Percentiles rank a stretch among this genome's conserved stretches.
Evolutionary conservation across 1,284 basidiomycete species (phyloP).

Genomic region (Thelephora terrestris): DNA sequence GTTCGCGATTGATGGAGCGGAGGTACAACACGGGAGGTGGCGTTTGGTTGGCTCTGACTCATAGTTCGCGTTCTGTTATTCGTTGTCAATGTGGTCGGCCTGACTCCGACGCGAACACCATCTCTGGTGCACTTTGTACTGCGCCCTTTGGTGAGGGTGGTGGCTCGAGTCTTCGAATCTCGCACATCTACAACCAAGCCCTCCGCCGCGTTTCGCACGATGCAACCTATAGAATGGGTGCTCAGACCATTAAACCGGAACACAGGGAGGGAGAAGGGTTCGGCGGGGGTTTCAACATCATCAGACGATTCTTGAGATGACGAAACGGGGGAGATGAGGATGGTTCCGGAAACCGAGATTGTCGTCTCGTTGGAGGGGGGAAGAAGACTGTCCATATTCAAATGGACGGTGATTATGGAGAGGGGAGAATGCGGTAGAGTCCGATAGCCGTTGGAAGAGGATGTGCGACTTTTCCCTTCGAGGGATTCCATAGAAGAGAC

Average conservation of each 20-base stretch:
- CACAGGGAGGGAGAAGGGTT: conserved; percentile 49
- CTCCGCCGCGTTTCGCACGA: conserved; percentile 48
- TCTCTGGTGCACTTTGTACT: conserved; percentile 46
- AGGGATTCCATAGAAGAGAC: conserved; percentile 50
- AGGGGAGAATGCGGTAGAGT: conserved; percentile 30
- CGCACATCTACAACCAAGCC: conserved; percentile 44
- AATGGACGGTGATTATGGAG: conserved; percentile 55
- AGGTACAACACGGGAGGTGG: conserved; percentile 12
- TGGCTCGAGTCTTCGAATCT: conserved; percentile 49
- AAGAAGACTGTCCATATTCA: conserved; percentile 71
- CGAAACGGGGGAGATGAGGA: conserved; percentile 44
- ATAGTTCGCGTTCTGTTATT: not conserved
- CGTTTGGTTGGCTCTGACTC: conserved; percentile 1
- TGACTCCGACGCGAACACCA: conserved; percentile 47
- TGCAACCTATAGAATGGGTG: conserved; percentile 41
- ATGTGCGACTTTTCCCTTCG: conserved; percentile 19
- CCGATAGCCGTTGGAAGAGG: conserved; percentile 18
- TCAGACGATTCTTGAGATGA: conserved; percentile 14
- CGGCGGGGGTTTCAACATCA: conserved; percentile 28
- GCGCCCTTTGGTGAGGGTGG: conserved; percentile 47
- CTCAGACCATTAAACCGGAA: conserved; percentile 60
- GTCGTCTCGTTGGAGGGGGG: conserved; percentile 50
- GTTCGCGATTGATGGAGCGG: conserved; percentile 26
- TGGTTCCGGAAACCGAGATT: conserved; percentile 54
- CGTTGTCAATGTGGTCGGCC: conserved; percentile 21